A percentile compares a stretch with the other conserved stretches of the same genome.
These are phyloP conservation scores for Gonium pectorale DNA, from an alignment of 139 green algal species.

Conservation along the genomic window DNA sequence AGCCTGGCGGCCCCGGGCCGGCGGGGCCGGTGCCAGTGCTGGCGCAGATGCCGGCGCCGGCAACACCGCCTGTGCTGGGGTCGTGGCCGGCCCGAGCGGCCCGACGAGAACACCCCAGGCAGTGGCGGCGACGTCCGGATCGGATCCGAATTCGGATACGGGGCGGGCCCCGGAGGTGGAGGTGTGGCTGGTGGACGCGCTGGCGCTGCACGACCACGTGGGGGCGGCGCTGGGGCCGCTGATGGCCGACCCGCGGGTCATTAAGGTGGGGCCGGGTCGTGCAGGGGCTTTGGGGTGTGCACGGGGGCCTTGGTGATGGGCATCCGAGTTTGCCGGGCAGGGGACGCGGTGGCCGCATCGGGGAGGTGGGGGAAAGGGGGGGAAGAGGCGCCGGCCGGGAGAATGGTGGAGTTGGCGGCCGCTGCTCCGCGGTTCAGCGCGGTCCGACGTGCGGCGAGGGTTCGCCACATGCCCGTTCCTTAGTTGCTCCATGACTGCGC, in stretches of 20 bases:
- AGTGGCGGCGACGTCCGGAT: not conserved
- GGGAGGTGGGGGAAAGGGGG: no score
- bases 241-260: slow-evolving; percentile 66
- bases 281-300: not conserved
- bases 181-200: slow-evolving; percentile 79
- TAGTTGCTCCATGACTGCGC: no score
- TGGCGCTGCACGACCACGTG: slow-evolving; percentile 78
- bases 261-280: slow-evolving; percentile 56
- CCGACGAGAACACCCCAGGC: not conserved
- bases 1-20: slow-evolving; percentile 50
- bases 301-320: not conserved
- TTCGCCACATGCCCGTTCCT: no score
- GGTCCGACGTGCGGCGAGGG: no score
- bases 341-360: no score
- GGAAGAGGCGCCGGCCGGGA: no score
- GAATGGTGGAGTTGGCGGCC: no score
- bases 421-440: no score
- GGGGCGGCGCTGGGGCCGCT: slow-evolving; percentile 59
- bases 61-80: not conserved
- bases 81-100: no score
- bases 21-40: not conserved
- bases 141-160: no score
- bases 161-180: no score
- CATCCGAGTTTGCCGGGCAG: no score
- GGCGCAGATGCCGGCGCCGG: not conserved